Percentiles rank a stretch among this genome's conserved stretches.
Evolutionary conservation across 768 basidiomycete genomes (phyloP).

Genomic region (Kwoniella dejecticola): DNA sequence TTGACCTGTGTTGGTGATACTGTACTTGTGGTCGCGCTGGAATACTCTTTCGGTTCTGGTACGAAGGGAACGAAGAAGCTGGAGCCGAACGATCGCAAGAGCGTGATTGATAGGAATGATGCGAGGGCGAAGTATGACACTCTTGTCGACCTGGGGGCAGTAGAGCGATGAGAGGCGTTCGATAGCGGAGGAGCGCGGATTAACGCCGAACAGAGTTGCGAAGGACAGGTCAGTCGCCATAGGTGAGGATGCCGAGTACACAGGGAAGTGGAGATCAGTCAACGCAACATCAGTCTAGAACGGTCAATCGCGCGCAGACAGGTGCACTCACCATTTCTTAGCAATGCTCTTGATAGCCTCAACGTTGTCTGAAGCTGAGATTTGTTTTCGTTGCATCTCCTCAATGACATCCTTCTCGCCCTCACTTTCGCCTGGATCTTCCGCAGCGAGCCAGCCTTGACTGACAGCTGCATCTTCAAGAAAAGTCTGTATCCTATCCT

Average conservation of each 20-base stretch:
- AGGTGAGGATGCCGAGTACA: too few species aligned
- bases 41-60: background rate
- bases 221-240: too few species aligned
- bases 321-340: constrained; percentile 19
- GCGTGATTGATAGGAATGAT: constrained; percentile 16
- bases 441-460: background rate
- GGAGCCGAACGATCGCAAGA: constrained; percentile 18
- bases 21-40: background rate
- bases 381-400: background rate
- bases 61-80: constrained; percentile 1
- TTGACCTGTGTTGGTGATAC: background rate
- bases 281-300: background rate
- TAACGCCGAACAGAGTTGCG: too few species aligned
- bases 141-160: constrained; percentile 2
- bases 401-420: background rate
- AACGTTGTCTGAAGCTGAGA: background rate
- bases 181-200: too few species aligned
- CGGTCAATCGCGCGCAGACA: too few species aligned
- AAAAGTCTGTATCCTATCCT: constrained; percentile 8
- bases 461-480: background rate
- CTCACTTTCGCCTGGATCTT: background rate
- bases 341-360: background rate
- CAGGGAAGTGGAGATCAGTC: background rate
- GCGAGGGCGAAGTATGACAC: constrained; percentile 22
- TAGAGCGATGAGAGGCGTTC: too few species aligned